Percentiles rank a stretch among this genome's conserved stretches.
Conservation (phyloP, 257 asterid genomes). For the Misopates orontium region DNA sequence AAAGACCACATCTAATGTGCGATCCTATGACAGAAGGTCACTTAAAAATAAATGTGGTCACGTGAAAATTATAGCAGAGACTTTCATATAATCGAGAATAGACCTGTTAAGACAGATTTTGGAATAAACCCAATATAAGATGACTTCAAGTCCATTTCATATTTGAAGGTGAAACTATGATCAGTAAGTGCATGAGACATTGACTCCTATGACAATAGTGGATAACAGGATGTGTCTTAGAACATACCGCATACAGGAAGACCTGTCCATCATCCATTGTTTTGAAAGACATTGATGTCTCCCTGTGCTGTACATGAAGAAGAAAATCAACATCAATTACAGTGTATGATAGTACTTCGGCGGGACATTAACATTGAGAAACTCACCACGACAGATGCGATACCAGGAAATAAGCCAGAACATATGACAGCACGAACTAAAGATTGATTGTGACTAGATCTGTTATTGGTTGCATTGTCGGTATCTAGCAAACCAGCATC, state of each 20-base stretch:
- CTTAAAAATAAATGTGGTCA: background rate
- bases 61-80: constrained; percentile 1
- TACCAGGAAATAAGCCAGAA: constrained; percentile 96
- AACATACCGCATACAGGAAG: constrained; percentile 87
- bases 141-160: background rate
- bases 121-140: background rate
- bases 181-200: constrained; percentile 24
- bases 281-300: constrained; percentile 95
- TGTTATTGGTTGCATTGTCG: constrained; percentile 63
- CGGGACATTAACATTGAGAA: constrained; percentile 13
- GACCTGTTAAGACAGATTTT: constrained; percentile 7
- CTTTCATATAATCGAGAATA: constrained; percentile 1
- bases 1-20: constrained; percentile 7
- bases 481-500: constrained; percentile 79
- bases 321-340: constrained; percentile 16
- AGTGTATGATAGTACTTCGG: constrained; percentile 12
- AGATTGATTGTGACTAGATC: constrained; percentile 84
- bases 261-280: constrained; percentile 99
- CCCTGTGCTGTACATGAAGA: constrained; percentile 75
- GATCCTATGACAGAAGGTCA: background rate
- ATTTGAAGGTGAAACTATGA: constrained; percentile 6
- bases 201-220: constrained; percentile 15
- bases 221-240: constrained; percentile 17
- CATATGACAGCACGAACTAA: constrained; percentile 98
- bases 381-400: constrained; percentile 91